These are phyloP conservation scores for Rhizophagus sp. DNA, from an alignment of 192 early-diverging fungal species.

Conservation along the genomic window DNA sequence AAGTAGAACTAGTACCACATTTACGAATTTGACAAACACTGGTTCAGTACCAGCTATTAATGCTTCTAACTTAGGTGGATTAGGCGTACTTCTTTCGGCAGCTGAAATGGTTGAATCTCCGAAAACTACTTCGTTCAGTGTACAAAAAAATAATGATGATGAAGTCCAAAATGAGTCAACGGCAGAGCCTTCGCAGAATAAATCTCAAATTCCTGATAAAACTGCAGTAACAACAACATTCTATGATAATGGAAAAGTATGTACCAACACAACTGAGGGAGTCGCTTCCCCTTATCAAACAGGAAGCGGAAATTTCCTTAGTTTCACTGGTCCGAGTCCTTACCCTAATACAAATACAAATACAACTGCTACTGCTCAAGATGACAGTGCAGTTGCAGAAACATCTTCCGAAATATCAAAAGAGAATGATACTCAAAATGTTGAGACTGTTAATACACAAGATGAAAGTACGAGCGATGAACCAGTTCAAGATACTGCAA, in stretches of 20 bases:
- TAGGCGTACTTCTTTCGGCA: background rate
- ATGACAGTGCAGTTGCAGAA: no score
- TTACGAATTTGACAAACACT: background rate
- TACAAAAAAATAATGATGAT: background rate
- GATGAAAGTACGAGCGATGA: no score
- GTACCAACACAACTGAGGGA: background rate
- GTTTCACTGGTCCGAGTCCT: no score
- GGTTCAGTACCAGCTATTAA: background rate
- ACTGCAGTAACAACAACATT: background rate
- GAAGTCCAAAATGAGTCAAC: background rate
- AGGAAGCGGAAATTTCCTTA: background rate
- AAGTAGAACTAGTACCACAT: background rate
- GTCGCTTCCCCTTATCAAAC: background rate
- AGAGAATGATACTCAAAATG: no score
- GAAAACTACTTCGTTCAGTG: background rate
- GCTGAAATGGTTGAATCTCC: background rate
- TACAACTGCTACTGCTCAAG: no score
- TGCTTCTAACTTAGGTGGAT: background rate
- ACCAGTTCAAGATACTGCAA: no score
- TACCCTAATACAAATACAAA: no score
- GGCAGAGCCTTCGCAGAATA: background rate
- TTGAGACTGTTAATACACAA: no score
- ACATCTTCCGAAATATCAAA: no score
- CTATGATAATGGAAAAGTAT: background rate
- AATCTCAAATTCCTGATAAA: background rate